A percentile compares a stretch with the other conserved stretches of the same genome.
These are phyloP conservation scores for Aspergillus luchuensis DNA, from an alignment of 2,329 filamentous ascomycete species.

Conservation along the genomic window DNA sequence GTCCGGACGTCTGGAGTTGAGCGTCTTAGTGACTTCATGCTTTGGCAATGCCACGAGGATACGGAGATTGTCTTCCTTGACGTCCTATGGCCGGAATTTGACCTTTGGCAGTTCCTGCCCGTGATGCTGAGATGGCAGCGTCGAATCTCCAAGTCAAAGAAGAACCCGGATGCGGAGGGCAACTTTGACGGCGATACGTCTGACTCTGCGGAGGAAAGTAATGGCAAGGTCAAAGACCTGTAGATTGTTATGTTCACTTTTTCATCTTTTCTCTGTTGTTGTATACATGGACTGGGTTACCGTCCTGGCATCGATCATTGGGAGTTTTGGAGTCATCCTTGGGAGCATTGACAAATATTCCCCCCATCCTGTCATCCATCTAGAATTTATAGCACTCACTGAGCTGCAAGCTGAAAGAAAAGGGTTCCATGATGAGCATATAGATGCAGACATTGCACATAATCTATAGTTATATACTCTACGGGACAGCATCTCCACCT, in stretches of 20 bases:
- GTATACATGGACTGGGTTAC: not conserved
- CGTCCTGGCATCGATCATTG: not conserved
- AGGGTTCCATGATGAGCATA: not conserved
- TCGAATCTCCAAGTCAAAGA: constrained; percentile 63
- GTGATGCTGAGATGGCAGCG: constrained; percentile 89
- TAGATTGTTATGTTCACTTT: constrained; percentile 21
- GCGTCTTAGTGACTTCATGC: constrained; percentile 94
- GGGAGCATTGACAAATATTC: constrained; percentile 9
- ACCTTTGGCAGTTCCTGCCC: constrained; percentile 88
- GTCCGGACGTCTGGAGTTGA: constrained; percentile 91
- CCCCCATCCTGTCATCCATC: constrained; percentile 2
- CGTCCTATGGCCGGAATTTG: constrained; percentile 94
- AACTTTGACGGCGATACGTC: constrained; percentile 57
- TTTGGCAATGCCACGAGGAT: constrained; percentile 94
- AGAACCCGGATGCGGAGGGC: constrained; percentile 60
- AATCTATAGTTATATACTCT: not conserved
- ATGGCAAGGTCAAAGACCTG: constrained; percentile 34
- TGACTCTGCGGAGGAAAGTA: constrained; percentile 31
- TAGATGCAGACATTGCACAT: not conserved
- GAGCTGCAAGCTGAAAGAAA: not conserved
- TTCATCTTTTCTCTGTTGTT: not conserved
- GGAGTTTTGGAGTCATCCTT: constrained; percentile 12
- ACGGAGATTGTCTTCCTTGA: constrained; percentile 92
- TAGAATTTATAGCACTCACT: not conserved
- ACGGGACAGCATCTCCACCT: not conserved